These are phyloP conservation scores for Colletotrichum sojae DNA, from an alignment of 2,329 filamentous ascomycete genomes.

Conservation along the genomic window DNA sequence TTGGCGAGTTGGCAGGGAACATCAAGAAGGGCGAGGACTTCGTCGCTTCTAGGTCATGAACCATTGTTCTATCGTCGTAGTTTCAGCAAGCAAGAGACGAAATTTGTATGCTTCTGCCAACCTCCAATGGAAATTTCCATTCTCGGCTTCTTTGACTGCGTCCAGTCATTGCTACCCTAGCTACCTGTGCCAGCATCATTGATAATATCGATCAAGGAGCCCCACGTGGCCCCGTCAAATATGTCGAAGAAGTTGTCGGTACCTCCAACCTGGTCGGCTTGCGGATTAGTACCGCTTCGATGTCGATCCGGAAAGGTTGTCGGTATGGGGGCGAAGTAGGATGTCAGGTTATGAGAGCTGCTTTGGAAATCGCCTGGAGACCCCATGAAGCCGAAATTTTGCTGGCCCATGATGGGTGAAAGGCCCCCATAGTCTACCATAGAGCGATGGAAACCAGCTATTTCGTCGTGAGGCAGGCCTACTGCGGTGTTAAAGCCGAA, in stretches of 20 bases:
- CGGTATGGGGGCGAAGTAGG: conserved; percentile 23
- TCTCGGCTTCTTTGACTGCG: too few species aligned
- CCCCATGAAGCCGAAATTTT: not conserved
- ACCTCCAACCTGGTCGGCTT: not conserved
- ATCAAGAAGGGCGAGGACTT: conserved; percentile 24
- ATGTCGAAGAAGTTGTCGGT: conserved; percentile 25
- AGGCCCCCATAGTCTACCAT: not conserved
- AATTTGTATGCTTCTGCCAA: too few species aligned
- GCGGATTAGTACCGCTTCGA: not conserved
- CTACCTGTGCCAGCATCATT: conserved; percentile 8
- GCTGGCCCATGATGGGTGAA: not conserved
- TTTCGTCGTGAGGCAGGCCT: not conserved
- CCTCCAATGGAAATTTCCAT: too few species aligned
- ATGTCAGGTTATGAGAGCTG: not conserved
- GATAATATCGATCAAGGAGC: conserved; percentile 28
- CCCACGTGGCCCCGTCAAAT: conserved; percentile 38
- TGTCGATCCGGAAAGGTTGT: conserved; percentile 31
- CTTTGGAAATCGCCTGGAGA: not conserved
- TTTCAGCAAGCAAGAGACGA: too few species aligned
- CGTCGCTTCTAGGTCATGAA: not conserved
- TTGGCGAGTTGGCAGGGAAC: conserved; percentile 7
- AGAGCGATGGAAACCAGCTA: not conserved
- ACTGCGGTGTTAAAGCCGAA: not conserved
- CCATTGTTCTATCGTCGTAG: too few species aligned
- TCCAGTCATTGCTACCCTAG: too few species aligned